Conservation (phyloP, 306 rosid species). For the Hippophae rhamnoides region DNA sequence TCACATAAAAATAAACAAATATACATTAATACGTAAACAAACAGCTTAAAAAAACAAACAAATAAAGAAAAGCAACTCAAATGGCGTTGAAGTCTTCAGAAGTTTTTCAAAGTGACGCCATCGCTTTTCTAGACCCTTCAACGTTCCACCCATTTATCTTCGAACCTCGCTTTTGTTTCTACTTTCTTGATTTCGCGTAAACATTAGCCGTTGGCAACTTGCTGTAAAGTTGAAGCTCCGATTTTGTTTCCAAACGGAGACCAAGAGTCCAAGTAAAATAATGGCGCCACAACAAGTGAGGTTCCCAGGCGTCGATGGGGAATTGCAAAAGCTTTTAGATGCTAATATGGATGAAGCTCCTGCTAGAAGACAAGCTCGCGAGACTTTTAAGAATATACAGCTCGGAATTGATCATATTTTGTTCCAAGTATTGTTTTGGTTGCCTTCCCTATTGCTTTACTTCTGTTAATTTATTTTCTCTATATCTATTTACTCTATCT, state of each 20-base stretch:
- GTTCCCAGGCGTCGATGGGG: slow-evolving; percentile 43
- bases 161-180: background rate
- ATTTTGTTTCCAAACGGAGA: slow-evolving; percentile 20
- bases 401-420: slow-evolving; percentile 73
- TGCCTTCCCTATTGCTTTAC: background rate
- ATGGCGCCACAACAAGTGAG: slow-evolving; percentile 27
- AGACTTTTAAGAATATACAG: slow-evolving; percentile 66
- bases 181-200: slow-evolving; percentile 1
- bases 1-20: too few relatives aligned
- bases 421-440: slow-evolving; percentile 45
- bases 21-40: too few relatives aligned
- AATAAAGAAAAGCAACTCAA: slow-evolving; percentile 5
- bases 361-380: slow-evolving; percentile 73
- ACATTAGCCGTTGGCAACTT: slow-evolving; percentile 1
- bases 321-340: slow-evolving; percentile 51
- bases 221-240: slow-evolving; percentile 21
- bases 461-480: background rate
- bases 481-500: background rate
- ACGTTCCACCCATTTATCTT: background rate
- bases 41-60: background rate
- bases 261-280: slow-evolving; percentile 14
- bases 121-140: background rate
- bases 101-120: slow-evolving; percentile 5
- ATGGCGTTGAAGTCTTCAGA: slow-evolving; percentile 25
- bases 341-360: slow-evolving; percentile 60